Base-by-base conservation (phyloP, 805 yeast genomes). In the Zygotorulaspora danielsina region DNA sequence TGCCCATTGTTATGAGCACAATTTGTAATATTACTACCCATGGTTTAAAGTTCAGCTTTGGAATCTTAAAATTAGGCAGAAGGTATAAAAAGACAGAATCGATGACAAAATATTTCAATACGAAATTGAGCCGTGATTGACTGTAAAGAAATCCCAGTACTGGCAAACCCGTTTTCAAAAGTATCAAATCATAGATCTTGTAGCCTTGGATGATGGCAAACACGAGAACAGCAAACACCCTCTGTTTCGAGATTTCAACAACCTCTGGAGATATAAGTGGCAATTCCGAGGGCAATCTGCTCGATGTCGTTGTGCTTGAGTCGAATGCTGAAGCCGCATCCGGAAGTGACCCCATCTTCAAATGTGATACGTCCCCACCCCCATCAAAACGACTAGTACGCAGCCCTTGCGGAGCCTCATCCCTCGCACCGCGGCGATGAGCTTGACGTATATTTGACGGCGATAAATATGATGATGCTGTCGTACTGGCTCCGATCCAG, bases 141-240 rank as follows among this genome's bases (percentile, higher is more conserved):
- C 70, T 54, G 54, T 71, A 64, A 1, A 66, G 39, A 1, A 64
- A 42, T 10, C 66, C 57, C 1, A 65, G 47, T 36, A 50, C 54
- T 11, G 57, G 61, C 25, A 48, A 41, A 12, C 69, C 73, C 18
- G 75, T 69, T 50, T 79, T 79, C 41, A 84, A 63, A 16, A 78
- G 58, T 22, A 80, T 63, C 29, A 84, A 61, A 56, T 86, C 95
- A 50, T 83, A 84, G 1, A 85, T 41, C 57, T 93, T 90, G 76
- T 84, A 84, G n/a, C 85, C 76, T 61, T 89, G 97, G n/a, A 90
- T 70, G 22, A 84, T 68, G 2, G 75, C 66, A 55, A 87, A 85
- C 8, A 84, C 45, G 1, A 85, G 74, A n/a, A 80, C 59, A 2
- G 79, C 71, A 39, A 85, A 72, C 24, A 78, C 61, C 44, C 96